Evolutionary conservation across 73 alveolate genomes (phyloP).

Genomic region (Blepharisma stoltei): DNA sequence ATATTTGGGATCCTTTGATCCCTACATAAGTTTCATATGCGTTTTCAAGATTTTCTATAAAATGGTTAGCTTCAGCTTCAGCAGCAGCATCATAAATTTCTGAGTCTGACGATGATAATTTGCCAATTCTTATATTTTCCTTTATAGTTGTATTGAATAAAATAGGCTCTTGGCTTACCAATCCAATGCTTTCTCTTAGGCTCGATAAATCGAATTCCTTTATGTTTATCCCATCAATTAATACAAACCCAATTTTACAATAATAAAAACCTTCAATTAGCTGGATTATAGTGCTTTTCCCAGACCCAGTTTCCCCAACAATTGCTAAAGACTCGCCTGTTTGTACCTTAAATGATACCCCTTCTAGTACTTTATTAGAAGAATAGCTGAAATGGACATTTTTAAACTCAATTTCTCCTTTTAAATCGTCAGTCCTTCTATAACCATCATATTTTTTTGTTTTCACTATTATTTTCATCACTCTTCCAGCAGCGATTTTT

Average conservation of each 20-base stretch:
- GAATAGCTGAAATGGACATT: conserved; percentile 69
- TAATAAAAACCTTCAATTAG: conserved; percentile 61
- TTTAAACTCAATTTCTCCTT: conserved; percentile 56
- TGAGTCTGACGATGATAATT: conserved; percentile 52
- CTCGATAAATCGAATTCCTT: conserved; percentile 67
- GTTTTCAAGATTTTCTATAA: conserved; percentile 44
- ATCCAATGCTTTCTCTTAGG: conserved; percentile 75
- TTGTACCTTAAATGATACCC: conserved; percentile 34
- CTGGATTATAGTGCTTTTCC: conserved; percentile 60
- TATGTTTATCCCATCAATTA: conserved; percentile 77
- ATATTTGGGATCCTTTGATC: conserved; percentile 53
- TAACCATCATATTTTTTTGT: background rate
- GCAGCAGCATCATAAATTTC: conserved; percentile 62
- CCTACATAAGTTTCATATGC: conserved; percentile 50
- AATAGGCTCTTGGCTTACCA: conserved; percentile 95
- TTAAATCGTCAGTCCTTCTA: background rate
- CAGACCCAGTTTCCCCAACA: conserved; percentile 70
- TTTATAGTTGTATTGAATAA: conserved; percentile 74
- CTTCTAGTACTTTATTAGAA: conserved; percentile 47
- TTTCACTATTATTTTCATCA: background rate
- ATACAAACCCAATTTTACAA: conserved; percentile 41
- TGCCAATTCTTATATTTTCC: conserved; percentile 83
- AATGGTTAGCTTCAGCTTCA: conserved; percentile 55
- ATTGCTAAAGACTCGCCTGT: conserved; percentile 51
- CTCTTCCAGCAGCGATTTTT: conserved; percentile 30